A percentile compares a stretch with the other conserved stretches of the same genome.
These are phyloP conservation scores for Caloboletus inedulis DNA, from an alignment of 1,284 basidiomycete species.

Conservation along the genomic window DNA sequence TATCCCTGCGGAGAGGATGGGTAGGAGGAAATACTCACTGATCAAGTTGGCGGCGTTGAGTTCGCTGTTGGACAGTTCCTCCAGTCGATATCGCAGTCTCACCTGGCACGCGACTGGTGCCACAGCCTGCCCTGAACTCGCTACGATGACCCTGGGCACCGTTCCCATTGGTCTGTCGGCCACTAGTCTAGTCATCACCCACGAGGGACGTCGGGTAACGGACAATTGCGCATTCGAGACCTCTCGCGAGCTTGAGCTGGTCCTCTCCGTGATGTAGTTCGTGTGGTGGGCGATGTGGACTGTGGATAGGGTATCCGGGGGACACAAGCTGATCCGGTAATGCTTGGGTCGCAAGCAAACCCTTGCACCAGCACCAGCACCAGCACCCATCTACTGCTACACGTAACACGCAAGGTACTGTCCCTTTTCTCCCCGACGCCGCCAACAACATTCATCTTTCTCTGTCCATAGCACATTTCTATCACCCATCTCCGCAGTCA, in stretches of 20 bases:
- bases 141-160: conserved; percentile 21
- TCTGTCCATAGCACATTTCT: conserved; percentile 1
- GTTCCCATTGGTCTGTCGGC: background rate
- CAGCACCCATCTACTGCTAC: conserved; percentile 11
- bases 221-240: background rate
- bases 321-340: conserved; percentile 1
- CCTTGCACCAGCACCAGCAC: conserved; percentile 15
- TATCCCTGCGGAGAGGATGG: background rate
- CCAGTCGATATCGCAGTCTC: background rate
- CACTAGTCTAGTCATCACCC: too few species aligned
- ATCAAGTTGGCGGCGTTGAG: conserved; percentile 28
- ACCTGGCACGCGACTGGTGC: background rate
- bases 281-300: background rate
- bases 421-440: background rate
- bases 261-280: too few species aligned
- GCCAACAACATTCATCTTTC: background rate
- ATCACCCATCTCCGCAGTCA: conserved; percentile 38
- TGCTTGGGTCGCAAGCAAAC: background rate
- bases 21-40: conserved; percentile 35
- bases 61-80: conserved; percentile 12
- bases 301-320: conserved; percentile 21
- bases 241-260: background rate
- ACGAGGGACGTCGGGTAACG: background rate
- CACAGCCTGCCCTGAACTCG: conserved; percentile 29
- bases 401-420: conserved; percentile 11